A percentile compares a stretch with the other conserved stretches of the same genome.
phyloP scores from a whole-genome alignment of 306 rosid species.

The Vigna radiata region DNA sequence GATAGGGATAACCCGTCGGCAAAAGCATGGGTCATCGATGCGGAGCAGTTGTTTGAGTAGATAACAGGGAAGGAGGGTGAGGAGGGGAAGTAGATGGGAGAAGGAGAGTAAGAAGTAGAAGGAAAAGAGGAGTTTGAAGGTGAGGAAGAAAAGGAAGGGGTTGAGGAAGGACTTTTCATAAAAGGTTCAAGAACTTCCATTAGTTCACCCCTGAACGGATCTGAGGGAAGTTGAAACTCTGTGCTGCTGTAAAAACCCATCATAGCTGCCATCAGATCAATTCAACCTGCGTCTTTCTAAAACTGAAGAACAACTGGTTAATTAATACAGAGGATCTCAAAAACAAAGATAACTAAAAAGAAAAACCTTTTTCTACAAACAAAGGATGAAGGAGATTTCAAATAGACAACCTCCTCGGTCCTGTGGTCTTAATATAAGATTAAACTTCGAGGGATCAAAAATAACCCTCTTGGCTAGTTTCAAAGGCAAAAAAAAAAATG shows the following conservation, averaged over 20 bases:
- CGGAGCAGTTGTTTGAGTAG: constrained; percentile 44
- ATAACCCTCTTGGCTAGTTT: constrained; percentile 15
- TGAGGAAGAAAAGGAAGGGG: constrained; percentile 21
- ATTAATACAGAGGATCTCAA: not conserved
- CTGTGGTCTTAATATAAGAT: not conserved
- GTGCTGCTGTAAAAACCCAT: constrained; percentile 73
- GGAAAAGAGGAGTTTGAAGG: constrained; percentile 21
- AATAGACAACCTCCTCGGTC: constrained; percentile 80
- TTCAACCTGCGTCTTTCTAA: constrained; percentile 66
- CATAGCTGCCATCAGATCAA: constrained; percentile 67
- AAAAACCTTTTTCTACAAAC: constrained; percentile 22
- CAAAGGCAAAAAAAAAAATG: not conserved
- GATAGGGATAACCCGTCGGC: constrained; percentile 49
- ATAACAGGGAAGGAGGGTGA: constrained; percentile 39
- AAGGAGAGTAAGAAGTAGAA: constrained; percentile 45
- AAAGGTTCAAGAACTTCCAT: constrained; percentile 99
- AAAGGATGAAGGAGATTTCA: constrained; percentile 63
- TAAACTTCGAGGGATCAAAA: constrained; percentile 60
- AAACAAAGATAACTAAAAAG: too few species aligned
- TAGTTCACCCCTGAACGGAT: constrained; percentile 77
- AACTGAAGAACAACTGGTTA: constrained; percentile 65
- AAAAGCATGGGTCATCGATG: constrained; percentile 53
- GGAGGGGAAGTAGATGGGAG: constrained; percentile 23
- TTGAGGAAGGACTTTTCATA: constrained; percentile 79
- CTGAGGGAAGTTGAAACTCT: constrained; percentile 53